Evolutionary conservation across 306 rosid genomes (phyloP).

Genomic region (Trifolium pratense): DNA sequence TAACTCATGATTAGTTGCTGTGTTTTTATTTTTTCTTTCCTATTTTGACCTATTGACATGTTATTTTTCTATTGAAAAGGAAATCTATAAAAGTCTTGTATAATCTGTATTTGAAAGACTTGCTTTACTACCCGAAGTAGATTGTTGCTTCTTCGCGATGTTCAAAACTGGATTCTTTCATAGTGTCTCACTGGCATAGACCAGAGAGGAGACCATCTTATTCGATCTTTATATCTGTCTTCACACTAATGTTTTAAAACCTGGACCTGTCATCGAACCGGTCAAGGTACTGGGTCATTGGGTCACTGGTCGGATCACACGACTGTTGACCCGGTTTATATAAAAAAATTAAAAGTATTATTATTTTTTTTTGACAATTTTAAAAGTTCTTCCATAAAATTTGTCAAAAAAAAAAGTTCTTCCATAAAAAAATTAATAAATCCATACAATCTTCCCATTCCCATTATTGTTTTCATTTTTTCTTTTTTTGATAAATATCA

Average conservation of each 20-base stretch:
- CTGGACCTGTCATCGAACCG: too few relatives aligned
- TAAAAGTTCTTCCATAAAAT: too few relatives aligned
- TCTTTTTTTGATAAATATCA: too few relatives aligned
- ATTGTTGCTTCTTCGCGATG: conserved; percentile 13
- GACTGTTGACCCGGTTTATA: too few relatives aligned
- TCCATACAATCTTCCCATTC: too few relatives aligned
- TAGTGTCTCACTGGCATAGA: conserved; percentile 9
- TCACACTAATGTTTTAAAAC: neutral
- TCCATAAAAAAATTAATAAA: too few relatives aligned
- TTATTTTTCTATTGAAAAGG: conserved; percentile 19
- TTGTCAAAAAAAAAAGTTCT: too few relatives aligned
- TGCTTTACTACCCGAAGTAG: neutral
- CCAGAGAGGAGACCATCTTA: conserved; percentile 1
- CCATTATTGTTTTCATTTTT: too few relatives aligned
- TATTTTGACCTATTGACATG: neutral
- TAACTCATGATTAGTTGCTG: neutral
- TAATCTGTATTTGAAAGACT: conserved; percentile 7
- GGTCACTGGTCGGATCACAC: too few relatives aligned
- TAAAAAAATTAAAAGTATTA: too few relatives aligned
- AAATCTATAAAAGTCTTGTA: conserved; percentile 2
- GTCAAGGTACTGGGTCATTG: too few relatives aligned
- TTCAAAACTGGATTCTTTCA: conserved; percentile 20
- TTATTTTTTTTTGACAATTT: too few relatives aligned
- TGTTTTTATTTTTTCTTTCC: neutral
- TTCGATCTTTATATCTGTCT: conserved; percentile 21